Evolutionary conservation across 768 basidiomycete species (phyloP).

Genomic region (Boletus rubroflammeus): DNA sequence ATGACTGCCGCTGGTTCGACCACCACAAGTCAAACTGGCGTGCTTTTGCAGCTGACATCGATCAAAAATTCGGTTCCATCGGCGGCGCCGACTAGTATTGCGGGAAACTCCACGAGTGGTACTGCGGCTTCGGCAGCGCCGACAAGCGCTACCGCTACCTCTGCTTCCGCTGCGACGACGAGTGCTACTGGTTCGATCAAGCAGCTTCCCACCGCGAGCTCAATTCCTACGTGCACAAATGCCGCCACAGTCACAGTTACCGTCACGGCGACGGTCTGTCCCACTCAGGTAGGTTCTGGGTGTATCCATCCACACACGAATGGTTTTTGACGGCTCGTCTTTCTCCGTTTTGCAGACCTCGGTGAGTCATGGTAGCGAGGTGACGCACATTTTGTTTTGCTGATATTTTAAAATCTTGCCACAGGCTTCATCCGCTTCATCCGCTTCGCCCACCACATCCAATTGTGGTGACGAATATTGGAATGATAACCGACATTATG

Average conservation of each 20-base stretch:
- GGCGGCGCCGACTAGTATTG: neutral
- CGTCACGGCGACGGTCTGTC: constrained; percentile 9
- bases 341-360: neutral
- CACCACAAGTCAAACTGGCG: neutral
- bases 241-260: constrained; percentile 14
- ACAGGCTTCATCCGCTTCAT: neutral
- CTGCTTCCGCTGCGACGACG: neutral
- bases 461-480: neutral
- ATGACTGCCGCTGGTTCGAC: neutral
- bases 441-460: neutral
- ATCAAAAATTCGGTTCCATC: neutral
- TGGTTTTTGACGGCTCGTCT: neutral
- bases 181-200: neutral
- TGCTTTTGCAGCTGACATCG: neutral
- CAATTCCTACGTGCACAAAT: neutral
- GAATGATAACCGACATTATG: neutral
- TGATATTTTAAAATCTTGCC: neutral
- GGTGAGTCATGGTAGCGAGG: neutral
- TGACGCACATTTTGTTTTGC: neutral
- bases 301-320: neutral
- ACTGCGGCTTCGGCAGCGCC: neutral
- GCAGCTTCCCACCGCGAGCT: neutral
- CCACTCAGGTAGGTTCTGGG: constrained; percentile 12
- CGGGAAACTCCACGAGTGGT: too few relatives aligned
- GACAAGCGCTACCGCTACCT: neutral